Evolutionary conservation across 1,284 basidiomycete genomes (phyloP).

Genomic region (Meira nashicola): DNA sequence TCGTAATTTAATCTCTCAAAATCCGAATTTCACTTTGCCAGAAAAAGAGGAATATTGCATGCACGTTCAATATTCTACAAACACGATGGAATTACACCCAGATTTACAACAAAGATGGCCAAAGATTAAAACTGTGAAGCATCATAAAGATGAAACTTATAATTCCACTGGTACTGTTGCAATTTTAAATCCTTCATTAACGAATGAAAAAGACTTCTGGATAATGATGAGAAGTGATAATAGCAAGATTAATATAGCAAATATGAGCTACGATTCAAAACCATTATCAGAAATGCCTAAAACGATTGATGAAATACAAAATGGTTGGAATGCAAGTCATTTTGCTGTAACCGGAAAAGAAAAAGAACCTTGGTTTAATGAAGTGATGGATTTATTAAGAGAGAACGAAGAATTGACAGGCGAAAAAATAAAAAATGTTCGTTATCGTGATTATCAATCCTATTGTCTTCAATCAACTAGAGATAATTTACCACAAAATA

Average conservation of each 20-base stretch:
- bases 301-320: not conserved
- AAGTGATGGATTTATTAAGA: not conserved
- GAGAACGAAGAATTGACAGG: not conserved
- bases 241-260: no score
- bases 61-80: not conserved
- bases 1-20: not conserved
- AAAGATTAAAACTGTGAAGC: not conserved
- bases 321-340: not conserved
- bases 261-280: no score
- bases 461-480: not conserved
- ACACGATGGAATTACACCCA: not conserved
- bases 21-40: not conserved
- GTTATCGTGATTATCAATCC: not conserved
- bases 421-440: not conserved
- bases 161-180: no score
- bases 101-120: not conserved
- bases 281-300: constrained; percentile 6
- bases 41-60: not conserved
- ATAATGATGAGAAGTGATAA: no score
- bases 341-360: not conserved
- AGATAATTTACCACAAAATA: not conserved
- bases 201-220: no score
- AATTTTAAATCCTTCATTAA: no score
- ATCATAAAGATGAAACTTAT: not conserved
- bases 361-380: not conserved